Evolutionary conservation across 176 grass and related monocot genomes (phyloP).

Genomic region (Phoenix roebelenii): DNA sequence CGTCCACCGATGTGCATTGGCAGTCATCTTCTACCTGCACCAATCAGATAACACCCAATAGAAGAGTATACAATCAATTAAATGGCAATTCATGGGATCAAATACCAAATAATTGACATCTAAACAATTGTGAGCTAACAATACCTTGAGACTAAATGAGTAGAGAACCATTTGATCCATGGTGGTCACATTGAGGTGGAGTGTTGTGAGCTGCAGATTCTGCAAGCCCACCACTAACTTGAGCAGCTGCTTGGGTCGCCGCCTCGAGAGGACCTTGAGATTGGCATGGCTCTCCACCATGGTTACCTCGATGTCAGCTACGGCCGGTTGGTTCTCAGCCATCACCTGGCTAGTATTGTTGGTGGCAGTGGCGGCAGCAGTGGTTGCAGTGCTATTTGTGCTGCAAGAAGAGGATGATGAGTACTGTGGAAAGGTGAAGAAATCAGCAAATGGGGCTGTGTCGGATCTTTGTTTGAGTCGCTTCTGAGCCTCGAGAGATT

Average conservation of each 20-base stretch:
- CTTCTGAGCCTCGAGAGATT: slow-evolving; percentile 44
- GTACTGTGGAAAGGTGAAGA: slow-evolving; percentile 85
- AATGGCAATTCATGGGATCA: neutral
- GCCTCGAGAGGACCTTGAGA: slow-evolving; percentile 21
- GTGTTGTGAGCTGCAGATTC: slow-evolving; percentile 16
- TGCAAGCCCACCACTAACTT: slow-evolving; percentile 35
- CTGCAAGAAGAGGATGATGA: slow-evolving; percentile 10
- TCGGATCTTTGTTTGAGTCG: slow-evolving; percentile 3
- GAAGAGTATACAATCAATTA: neutral
- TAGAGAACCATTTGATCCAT: slow-evolving; percentile 28
- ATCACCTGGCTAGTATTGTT: neutral
- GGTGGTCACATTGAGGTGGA: slow-evolving; percentile 36
- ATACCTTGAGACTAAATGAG: slow-evolving; percentile 40
- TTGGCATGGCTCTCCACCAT: slow-evolving; percentile 72
- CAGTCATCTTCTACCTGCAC: slow-evolving; percentile 14
- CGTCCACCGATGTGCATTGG: slow-evolving; percentile 12
- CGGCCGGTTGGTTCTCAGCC: neutral
- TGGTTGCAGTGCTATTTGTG: neutral
- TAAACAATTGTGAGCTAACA: neutral
- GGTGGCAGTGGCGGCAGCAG: neutral
- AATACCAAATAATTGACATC: too few species aligned
- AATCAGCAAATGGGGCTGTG: slow-evolving; percentile 26
- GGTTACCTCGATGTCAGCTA: slow-evolving; percentile 48
- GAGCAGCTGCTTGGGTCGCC: slow-evolving; percentile 48
- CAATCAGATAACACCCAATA: neutral